Evolutionary conservation across 1,284 basidiomycete genomes (phyloP), one percentile per base, ranked within the genome.

Genomic region (Cutaneotrichosporon arboriforme): DNA sequence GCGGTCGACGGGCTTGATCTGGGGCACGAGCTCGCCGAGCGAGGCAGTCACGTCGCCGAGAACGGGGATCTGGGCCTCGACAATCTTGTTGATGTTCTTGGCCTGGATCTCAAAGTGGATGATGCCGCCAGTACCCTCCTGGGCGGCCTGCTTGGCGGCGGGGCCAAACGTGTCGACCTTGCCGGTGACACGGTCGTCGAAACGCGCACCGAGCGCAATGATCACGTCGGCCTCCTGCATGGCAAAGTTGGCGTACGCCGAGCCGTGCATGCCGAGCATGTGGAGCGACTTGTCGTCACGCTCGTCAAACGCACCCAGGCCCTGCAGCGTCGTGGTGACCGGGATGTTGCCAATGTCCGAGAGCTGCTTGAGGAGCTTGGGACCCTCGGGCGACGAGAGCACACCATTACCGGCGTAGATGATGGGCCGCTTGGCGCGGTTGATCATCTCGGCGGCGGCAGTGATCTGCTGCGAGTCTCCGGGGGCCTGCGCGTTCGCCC

Each of bases 201-300:
- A 98, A 49, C 94, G 84, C 15, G 84, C 90, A 55, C 96, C 94
- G 31, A 98, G 85, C 33, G 93, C 94, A 63, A 98, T 94, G 78
- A 98, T 90, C 49, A 98, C 86, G 71, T 98, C 96, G 31, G 96
- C 96, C 52, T 89, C 80, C 77, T 98, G 94, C 83, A 98, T 97
- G 3, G 94, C 93, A 50, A 96, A 78, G 78, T 98, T 98, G 67
- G 96, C 94, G 68, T 97, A 97, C 2, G 93, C 92, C 14, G 85
- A 86, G 4, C 96, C 96, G 79, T 98, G 94, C 94, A 98, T 97
- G 61, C 94, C 94, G 53, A 98, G 84, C 94, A 98, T 97, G 76
- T 97, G 92, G 69, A 98, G 78, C 61, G 86, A 87, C 73, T 84
- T 84, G 52, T 86, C 84, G 75, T 91, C 83, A 55, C 81, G 82